Percentiles rank a stretch among this genome's conserved stretches.
Evolutionary conservation across 2,329 filamentous ascomycete species (phyloP).

Genomic region (Aspergillus felis): DNA sequence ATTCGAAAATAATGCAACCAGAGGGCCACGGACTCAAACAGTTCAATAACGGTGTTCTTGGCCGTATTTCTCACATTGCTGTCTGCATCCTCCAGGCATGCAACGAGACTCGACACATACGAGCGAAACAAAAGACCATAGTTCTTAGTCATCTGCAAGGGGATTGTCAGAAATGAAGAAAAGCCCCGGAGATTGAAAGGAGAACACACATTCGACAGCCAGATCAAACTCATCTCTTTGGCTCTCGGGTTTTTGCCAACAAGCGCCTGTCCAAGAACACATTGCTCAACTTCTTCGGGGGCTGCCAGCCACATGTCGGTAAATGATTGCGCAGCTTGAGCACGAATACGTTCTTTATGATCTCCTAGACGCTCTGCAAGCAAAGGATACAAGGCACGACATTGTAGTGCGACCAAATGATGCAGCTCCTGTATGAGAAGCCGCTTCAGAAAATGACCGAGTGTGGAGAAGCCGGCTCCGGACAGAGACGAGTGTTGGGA

Average conservation of each 20-base stretch:
- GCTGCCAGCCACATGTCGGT: slow-evolving; percentile 70
- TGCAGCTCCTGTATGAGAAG: slow-evolving; percentile 80
- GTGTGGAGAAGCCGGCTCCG: slow-evolving; percentile 79
- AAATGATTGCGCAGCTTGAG: slow-evolving; percentile 69
- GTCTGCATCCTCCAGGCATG: slow-evolving; percentile 85
- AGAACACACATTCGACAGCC: slow-evolving; percentile 67
- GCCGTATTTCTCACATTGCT: slow-evolving; percentile 80
- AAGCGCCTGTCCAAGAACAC: slow-evolving; percentile 74
- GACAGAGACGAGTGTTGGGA: slow-evolving; percentile 74
- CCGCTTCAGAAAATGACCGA: slow-evolving; percentile 83
- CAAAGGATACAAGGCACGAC: slow-evolving; percentile 66
- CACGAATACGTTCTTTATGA: slow-evolving; percentile 77
- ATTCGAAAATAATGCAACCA: background rate
- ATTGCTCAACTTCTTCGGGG: slow-evolving; percentile 70
- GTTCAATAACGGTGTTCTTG: slow-evolving; percentile 76
- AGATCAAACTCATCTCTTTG: slow-evolving; percentile 80
- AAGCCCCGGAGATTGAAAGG: slow-evolving; percentile 2
- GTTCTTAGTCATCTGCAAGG: slow-evolving; percentile 69
- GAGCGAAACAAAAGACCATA: slow-evolving; percentile 73
- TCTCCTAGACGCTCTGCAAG: slow-evolving; percentile 85
- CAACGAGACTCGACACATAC: slow-evolving; percentile 80
- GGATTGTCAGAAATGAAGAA: slow-evolving; percentile 5
- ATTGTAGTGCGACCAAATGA: slow-evolving; percentile 64
- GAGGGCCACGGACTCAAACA: slow-evolving; percentile 63
- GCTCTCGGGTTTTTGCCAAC: slow-evolving; percentile 75